Percentiles rank a stretch among this genome's conserved stretches.
phyloP scores from a whole-genome alignment of 1,139 yeast genomes.

The Lodderomyces parapsilosis region DNA sequence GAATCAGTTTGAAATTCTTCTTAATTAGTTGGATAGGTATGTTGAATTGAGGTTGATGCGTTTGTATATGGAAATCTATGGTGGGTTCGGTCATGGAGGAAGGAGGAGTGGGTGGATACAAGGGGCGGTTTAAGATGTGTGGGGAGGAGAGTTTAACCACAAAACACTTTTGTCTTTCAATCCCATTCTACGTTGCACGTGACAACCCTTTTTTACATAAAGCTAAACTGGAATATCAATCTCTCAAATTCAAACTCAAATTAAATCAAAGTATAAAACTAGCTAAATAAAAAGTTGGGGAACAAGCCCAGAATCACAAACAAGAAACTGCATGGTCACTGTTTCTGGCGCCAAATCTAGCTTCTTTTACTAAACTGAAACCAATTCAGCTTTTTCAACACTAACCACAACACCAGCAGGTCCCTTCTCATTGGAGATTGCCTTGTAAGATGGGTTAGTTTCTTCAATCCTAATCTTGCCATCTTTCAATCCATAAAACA shows the following conservation, averaged over 20 bases:
- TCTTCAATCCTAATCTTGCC: constrained; percentile 12
- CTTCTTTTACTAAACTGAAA: neutral
- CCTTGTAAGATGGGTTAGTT: constrained; percentile 5
- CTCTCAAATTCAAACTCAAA: too few species aligned
- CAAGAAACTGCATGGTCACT: too few species aligned
- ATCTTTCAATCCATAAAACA: constrained; percentile 23
- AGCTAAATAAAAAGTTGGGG: too few species aligned
- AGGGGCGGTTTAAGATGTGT: neutral
- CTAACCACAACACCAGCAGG: neutral
- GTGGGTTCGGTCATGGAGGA: constrained; percentile 39
- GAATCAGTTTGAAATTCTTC: constrained; percentile 57
- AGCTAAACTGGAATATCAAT: too few species aligned
- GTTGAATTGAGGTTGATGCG: constrained; percentile 52
- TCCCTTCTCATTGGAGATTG: neutral
- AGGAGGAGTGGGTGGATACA: neutral
- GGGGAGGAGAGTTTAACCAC: neutral
- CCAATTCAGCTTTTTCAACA: neutral
- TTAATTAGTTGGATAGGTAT: constrained; percentile 62
- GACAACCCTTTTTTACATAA: too few species aligned
- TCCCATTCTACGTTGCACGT: too few species aligned
- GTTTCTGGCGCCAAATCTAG: too few species aligned
- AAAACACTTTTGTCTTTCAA: neutral
- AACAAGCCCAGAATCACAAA: too few species aligned
- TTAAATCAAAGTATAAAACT: too few species aligned
- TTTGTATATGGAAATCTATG: constrained; percentile 40